Percentiles rank a stretch among this genome's conserved stretches.
Evolutionary conservation across 345 rosid species (phyloP).

Genomic region (Populus nigra): DNA sequence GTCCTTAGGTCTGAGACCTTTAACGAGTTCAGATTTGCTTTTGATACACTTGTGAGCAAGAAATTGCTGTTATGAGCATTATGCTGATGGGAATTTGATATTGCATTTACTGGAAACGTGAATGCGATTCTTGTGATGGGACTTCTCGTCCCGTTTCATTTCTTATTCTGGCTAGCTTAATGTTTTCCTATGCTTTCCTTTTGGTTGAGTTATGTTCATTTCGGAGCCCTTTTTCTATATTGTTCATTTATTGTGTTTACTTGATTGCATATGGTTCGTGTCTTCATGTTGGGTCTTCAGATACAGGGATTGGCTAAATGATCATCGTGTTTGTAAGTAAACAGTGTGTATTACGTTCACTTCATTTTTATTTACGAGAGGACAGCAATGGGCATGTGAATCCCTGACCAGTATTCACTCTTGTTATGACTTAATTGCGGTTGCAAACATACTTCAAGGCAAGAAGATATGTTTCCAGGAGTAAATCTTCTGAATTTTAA

Average conservation of each 20-base stretch:
- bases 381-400: neutral
- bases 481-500: neutral
- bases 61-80: neutral
- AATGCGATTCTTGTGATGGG: neutral
- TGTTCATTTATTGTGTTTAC: neutral
- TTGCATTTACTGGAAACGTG: neutral
- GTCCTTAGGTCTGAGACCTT: neutral
- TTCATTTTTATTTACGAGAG: neutral
- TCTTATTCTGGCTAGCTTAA: neutral
- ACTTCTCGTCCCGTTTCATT: neutral
- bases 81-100: neutral
- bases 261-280: neutral
- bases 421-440: neutral
- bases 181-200: neutral
- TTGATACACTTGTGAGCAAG: neutral
- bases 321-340: neutral
- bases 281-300: neutral
- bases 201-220: neutral
- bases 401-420: neutral
- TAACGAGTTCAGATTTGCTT: neutral
- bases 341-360: neutral
- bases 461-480: neutral
- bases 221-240: neutral
- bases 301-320: neutral
- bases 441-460: neutral